These are phyloP conservation scores for Pleurotus ostreatus DNA, from an alignment of 768 basidiomycete species.

Conservation along the genomic window DNA sequence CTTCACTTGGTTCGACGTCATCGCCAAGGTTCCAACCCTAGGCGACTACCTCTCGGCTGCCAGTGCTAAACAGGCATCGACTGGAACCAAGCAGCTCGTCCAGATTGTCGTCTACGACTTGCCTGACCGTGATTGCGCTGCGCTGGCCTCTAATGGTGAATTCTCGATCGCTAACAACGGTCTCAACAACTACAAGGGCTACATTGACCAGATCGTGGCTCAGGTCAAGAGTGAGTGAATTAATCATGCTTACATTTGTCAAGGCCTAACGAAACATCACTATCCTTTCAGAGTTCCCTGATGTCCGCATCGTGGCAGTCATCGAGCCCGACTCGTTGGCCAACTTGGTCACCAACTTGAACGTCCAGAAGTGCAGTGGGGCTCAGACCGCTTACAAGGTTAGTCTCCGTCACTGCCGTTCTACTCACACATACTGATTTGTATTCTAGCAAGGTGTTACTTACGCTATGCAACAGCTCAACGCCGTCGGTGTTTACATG, in stretches of 20 bases:
- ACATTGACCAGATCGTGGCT: constrained; percentile 61
- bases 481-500: constrained; percentile 51
- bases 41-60: constrained; percentile 57
- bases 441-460: constrained; percentile 36
- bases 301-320: constrained; percentile 60
- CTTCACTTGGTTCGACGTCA: constrained; percentile 58
- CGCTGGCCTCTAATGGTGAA: constrained; percentile 63
- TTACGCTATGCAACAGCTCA: constrained; percentile 55
- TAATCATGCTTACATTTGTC: not conserved
- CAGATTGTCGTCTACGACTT: constrained; percentile 57
- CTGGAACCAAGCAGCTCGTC: constrained; percentile 45
- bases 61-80: constrained; percentile 35
- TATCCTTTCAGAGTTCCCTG: constrained; percentile 40
- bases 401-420: constrained; percentile 3
- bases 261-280: not conserved
- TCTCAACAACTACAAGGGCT: constrained; percentile 48
- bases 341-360: constrained; percentile 67
- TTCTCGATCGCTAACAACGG: constrained; percentile 56
- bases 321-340: constrained; percentile 67
- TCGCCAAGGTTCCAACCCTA: constrained; percentile 50
- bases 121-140: constrained; percentile 65
- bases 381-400: constrained; percentile 51
- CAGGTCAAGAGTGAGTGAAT: constrained; percentile 42
- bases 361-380: constrained; percentile 48
- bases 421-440: not conserved